Evolutionary conservation across 257 asterid genomes (phyloP), one percentile per base, ranked within the genome.

Genomic region (Echium plantagineum): DNA sequence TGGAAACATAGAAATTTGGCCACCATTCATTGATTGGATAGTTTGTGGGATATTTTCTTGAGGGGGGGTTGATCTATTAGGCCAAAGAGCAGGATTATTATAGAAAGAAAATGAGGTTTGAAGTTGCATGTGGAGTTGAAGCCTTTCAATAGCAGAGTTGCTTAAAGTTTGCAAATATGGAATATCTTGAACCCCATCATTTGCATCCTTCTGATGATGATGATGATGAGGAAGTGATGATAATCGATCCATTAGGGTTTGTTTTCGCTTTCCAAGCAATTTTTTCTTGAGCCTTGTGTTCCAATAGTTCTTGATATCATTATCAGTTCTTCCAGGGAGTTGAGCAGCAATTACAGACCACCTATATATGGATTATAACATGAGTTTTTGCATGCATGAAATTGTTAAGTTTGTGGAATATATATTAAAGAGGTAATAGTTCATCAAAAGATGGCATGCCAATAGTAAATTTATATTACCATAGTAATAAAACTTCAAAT

Each of bases 301-400:
- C 98, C 98, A 90, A 63, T 90, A 90, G 71, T 90, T 90, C 75
- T 90, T 90, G 75, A 90, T 90, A 60, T 90, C 97, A 6, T 90
- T 90, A 12, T 90, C 97, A 2, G 97, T 90, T 71, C 97, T 87
- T 67, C 97, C 98, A 0, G 98, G 98, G 51, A 90, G 69, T 63
- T 90, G 98, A 5, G 98, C 98, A 56, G 98, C 98, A 57, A 90
- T 90, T 68, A 90, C 83, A 1, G 98, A 90, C 98, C 98, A 87
- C 80, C 98, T 75, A 63, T n/a, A n/a, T n/a, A n/a, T 57, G 55
- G 47, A 21, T 63, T 42, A 10, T 5, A 17, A 12, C 49, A 10
- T 15, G 9, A 6, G 9, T 26, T 51, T 61, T 31, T n/a, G 63
- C 55, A 18, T 16, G 28, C 3, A 17, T 21, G 7, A 42, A 10